These are phyloP conservation scores for Eucalyptus pumila DNA, from an alignment of 345 rosid species.

Conservation along the genomic window DNA sequence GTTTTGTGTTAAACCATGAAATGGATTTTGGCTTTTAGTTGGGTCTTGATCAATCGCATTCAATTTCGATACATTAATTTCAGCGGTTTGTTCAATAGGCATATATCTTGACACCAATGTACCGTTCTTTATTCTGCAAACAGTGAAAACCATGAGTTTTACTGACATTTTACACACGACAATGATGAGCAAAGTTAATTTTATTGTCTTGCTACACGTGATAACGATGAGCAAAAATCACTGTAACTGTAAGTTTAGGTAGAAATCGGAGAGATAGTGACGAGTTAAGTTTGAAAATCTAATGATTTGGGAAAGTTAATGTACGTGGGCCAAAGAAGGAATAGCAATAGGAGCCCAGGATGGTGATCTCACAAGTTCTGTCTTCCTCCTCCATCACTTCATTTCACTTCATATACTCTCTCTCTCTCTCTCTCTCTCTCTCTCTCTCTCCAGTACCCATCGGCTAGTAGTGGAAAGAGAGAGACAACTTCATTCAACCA, in stretches of 20 bases:
- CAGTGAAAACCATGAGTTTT: neutral
- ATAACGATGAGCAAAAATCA: neutral
- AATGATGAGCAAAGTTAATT: neutral
- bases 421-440: too few species aligned
- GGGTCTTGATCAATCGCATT: neutral
- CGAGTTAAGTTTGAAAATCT: too few species aligned
- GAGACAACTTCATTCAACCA: neutral
- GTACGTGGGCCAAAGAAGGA: too few species aligned
- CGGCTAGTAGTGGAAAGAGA: too few species aligned
- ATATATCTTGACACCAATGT: neutral
- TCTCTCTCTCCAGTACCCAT: too few species aligned
- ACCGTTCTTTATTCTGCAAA: neutral
- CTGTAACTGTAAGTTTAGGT: neutral
- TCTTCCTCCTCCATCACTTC: too few species aligned
- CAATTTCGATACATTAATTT: neutral
- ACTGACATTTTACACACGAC: neutral
- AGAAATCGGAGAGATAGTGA: neutral
- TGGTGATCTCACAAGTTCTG: too few species aligned
- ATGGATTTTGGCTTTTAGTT: neutral
- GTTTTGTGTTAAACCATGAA: neutral
- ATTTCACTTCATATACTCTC: too few species aligned
- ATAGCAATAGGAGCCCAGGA: too few species aligned
- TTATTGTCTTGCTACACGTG: too few species aligned
- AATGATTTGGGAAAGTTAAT: too few species aligned
- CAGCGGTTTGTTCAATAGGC: neutral